Conservation (phyloP, 2,329 filamentous ascomycete species). For the Colletotrichum sp. region DNA sequence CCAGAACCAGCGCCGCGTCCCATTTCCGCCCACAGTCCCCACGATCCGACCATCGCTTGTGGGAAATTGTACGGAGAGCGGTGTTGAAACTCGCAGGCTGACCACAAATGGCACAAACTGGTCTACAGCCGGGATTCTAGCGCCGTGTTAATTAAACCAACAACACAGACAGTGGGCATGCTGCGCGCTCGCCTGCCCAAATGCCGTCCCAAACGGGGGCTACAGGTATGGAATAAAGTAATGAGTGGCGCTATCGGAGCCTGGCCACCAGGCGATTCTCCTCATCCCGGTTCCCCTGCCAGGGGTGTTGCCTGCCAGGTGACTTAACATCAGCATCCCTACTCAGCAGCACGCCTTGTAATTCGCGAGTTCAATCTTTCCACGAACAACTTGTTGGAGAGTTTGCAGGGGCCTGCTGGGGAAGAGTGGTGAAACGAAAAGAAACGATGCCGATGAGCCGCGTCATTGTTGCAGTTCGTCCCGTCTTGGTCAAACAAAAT, state of each 20-base stretch:
- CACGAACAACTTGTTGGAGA: neutral
- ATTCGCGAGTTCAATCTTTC: neutral
- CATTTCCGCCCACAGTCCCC: neutral
- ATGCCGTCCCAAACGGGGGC: neutral
- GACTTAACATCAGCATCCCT: neutral
- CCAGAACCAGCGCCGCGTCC: neutral
- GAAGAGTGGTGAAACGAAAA: slow-evolving; percentile 6
- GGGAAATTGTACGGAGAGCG: slow-evolving; percentile 1
- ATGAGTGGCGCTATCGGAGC: neutral
- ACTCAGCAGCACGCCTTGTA: neutral
- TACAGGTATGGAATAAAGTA: slow-evolving; percentile 5
- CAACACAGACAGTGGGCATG: neutral
- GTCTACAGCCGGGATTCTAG: neutral
- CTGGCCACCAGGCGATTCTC: slow-evolving; percentile 1
- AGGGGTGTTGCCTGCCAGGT: slow-evolving; percentile 1
- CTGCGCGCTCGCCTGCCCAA: neutral
- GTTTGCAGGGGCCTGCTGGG: neutral
- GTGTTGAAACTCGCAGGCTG: neutral
- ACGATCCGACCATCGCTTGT: slow-evolving; percentile 3
- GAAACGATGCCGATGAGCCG: neutral
- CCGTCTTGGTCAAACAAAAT: neutral
- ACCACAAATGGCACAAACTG: neutral
- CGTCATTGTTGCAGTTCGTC: slow-evolving; percentile 4
- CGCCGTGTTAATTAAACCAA: slow-evolving; percentile 11
- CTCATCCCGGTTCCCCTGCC: neutral